phyloP scores from a whole-genome alignment of 2,329 filamentous ascomycete genomes.

The Colletotrichum siamense region DNA sequence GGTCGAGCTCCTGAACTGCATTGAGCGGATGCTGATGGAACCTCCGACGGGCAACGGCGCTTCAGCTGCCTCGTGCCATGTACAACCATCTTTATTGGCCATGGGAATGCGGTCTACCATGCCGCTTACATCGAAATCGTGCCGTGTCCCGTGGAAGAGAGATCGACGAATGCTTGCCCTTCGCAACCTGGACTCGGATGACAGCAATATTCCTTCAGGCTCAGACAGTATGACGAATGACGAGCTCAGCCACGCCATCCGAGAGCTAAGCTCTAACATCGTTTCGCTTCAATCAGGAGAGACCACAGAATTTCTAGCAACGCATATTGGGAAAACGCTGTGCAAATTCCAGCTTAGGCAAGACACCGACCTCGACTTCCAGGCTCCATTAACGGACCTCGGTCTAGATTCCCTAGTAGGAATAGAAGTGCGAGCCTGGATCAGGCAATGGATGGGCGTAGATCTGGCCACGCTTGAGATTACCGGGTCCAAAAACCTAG shows the following conservation, averaged over 20 bases:
- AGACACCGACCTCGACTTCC: conserved; percentile 6
- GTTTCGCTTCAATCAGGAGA: not conserved
- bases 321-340: not conserved
- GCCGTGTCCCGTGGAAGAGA: conserved; percentile 22
- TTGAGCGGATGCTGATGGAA: not conserved
- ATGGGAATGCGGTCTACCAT: not conserved
- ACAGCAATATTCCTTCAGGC: not conserved
- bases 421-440: conserved; percentile 27
- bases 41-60: not conserved
- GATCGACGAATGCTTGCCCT: conserved; percentile 29
- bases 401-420: conserved; percentile 27
- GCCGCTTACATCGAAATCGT: not conserved
- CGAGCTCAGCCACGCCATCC: not conserved
- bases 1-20: not conserved
- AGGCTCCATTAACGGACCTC: conserved; percentile 6
- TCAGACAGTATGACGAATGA: not conserved
- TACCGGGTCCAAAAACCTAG: not conserved
- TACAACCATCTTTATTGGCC: not conserved
- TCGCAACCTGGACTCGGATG: conserved; percentile 14
- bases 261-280: not conserved
- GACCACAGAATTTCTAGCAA: not conserved
- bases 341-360: conserved; percentile 19
- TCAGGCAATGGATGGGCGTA: conserved; percentile 23
- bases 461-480: conserved; percentile 24
- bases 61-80: not conserved